Percentiles rank a stretch among this genome's conserved stretches.
phyloP scores from a whole-genome alignment of 805 yeast species.

The Priceomyces haplophilus region DNA sequence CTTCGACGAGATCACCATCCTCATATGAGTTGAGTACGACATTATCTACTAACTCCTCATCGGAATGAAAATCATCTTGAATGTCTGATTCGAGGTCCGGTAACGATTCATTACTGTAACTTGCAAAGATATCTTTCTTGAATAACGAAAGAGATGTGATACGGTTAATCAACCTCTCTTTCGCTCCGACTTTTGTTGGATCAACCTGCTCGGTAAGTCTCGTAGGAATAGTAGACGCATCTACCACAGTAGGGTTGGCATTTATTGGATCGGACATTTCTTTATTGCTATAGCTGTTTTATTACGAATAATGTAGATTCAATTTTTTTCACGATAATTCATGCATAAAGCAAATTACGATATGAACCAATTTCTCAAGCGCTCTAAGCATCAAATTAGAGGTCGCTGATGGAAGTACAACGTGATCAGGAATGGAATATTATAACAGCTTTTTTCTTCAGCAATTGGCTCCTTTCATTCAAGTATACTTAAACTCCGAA shows the following conservation, averaged over 20 bases:
- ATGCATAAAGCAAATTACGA: not conserved
- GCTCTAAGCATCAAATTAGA: no score
- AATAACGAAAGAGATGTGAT: conserved; percentile 33
- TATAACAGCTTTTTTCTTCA: conserved; percentile 26
- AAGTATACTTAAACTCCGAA: conserved; percentile 13
- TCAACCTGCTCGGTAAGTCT: conserved; percentile 33
- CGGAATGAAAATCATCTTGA: conserved; percentile 3
- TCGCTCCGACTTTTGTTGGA: conserved; percentile 4
- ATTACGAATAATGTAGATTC: no score
- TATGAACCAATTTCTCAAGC: no score
- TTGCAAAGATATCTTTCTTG: not conserved
- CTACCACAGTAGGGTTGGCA: conserved; percentile 86
- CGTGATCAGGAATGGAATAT: conserved; percentile 26
- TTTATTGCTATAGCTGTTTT: not conserved
- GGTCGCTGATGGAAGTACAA: no score
- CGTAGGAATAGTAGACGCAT: conserved; percentile 72
- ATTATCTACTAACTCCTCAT: conserved; percentile 13
- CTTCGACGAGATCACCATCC: conserved; percentile 19
- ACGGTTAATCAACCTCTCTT: not conserved
- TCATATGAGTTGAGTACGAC: conserved; percentile 9
- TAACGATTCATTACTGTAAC: not conserved
- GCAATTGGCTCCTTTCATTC: conserved; percentile 35
- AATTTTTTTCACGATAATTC: not conserved
- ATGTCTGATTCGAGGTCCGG: conserved; percentile 6
- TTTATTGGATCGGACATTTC: conserved; percentile 79